phyloP scores from a whole-genome alignment of 441 rosid species.

The Euphorbia schlechtendalii region DNA sequence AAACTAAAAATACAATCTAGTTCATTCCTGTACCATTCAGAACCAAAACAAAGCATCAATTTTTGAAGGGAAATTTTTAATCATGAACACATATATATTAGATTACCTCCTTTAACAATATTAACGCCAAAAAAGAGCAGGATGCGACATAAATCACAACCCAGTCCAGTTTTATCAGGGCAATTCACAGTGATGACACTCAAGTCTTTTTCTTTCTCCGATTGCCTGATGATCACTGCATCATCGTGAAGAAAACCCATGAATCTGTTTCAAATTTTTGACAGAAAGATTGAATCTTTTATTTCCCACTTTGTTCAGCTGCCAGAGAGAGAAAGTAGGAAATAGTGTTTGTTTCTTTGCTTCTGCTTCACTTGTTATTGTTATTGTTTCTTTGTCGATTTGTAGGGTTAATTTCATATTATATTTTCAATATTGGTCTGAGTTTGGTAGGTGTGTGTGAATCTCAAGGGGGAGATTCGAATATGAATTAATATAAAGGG shows the following conservation, averaged over 20 bases:
- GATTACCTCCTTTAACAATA: conserved; percentile 77
- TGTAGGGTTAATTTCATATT: not conserved
- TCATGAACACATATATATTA: not conserved
- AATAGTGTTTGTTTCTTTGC: conserved; percentile 18
- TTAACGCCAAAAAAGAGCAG: conserved; percentile 82
- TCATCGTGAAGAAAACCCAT: conserved; percentile 85
- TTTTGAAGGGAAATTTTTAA: no score
- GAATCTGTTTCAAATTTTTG: not conserved
- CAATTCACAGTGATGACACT: conserved; percentile 78
- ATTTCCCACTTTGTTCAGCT: not conserved
- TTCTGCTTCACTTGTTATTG: conserved; percentile 30
- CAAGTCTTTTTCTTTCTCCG: conserved; percentile 72
- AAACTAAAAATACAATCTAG: no score
- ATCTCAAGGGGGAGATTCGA: no score
- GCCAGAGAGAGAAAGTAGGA: not conserved
- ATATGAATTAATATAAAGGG: no score
- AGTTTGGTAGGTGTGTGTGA: no score
- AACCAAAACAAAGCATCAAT: no score
- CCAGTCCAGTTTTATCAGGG: conserved; percentile 94
- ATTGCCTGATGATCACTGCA: conserved; percentile 58
- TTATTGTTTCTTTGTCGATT: conserved; percentile 10
- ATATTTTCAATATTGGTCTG: no score
- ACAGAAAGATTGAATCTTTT: conserved; percentile 11
- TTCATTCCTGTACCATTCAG: no score
- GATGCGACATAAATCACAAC: conserved; percentile 87